Conservation (phyloP, 495 filamentous ascomycete species). For the Penicillium crystallinum region DNA sequence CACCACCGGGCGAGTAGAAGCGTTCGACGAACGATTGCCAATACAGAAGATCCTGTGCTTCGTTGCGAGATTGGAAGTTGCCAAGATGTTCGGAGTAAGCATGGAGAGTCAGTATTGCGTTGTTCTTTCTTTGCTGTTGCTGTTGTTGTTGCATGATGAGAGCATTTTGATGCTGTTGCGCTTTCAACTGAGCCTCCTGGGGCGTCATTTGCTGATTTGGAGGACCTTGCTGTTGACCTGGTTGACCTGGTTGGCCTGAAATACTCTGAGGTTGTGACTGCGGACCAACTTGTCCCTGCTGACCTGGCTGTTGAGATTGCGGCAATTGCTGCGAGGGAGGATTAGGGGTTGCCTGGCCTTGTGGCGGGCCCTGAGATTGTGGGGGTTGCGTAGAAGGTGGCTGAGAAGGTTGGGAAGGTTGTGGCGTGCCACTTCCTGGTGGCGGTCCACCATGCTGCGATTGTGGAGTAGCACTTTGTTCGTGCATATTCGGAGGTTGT, state of each 20-base stretch:
- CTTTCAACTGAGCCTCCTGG: conserved; percentile 41
- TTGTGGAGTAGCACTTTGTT: conserved; percentile 48
- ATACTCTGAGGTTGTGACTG: conserved; percentile 38
- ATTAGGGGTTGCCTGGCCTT: conserved; percentile 43
- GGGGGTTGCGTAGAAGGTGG: conserved; percentile 34
- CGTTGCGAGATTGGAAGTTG: conserved; percentile 51
- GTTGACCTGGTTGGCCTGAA: conserved; percentile 38
- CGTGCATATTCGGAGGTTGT: conserved; percentile 43
- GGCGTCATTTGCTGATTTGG: conserved; percentile 38
- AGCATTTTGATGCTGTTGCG: conserved; percentile 40
- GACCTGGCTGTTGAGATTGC: conserved; percentile 37
- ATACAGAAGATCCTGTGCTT: conserved; percentile 56
- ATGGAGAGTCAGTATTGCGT: conserved; percentile 58
- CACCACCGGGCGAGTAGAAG: conserved; percentile 69
- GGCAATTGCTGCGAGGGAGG: conserved; percentile 45
- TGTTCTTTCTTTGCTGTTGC: conserved; percentile 46
- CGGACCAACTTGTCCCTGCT: conserved; percentile 34
- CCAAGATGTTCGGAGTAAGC: conserved; percentile 68
- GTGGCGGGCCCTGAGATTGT: conserved; percentile 39
- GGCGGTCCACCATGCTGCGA: conserved; percentile 48
- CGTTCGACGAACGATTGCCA: conserved; percentile 72
- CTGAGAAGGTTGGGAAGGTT: conserved; percentile 44
- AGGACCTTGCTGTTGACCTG: conserved; percentile 38
- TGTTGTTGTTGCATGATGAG: conserved; percentile 41
- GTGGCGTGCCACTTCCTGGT: conserved; percentile 43